Percentiles rank a stretch among this genome's conserved stretches.
phyloP scores from a whole-genome alignment of 257 asterid species.

The Perilla frutescens region DNA sequence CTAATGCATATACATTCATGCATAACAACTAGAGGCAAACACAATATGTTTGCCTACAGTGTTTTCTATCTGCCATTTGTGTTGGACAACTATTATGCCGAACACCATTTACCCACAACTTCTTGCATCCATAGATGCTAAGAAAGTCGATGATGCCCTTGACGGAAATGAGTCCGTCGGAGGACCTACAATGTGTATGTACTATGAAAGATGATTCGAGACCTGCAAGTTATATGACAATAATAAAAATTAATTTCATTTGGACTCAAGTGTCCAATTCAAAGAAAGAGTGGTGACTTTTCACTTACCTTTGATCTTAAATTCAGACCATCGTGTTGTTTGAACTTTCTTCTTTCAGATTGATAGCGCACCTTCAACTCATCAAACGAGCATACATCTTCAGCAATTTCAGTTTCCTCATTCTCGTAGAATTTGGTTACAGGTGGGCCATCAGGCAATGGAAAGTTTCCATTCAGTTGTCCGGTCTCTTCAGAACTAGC shows the following conservation, averaged over 20 bases:
- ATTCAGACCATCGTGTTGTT: slow-evolving; percentile 41
- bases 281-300: neutral
- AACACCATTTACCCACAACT: too few species aligned
- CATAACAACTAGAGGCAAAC: too few species aligned
- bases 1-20: too few species aligned
- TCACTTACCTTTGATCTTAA: slow-evolving; percentile 53
- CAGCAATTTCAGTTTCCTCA: slow-evolving; percentile 38
- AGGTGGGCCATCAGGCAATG: slow-evolving; percentile 35
- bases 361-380: slow-evolving; percentile 44
- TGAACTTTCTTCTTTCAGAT: slow-evolving; percentile 51
- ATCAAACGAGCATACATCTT: slow-evolving; percentile 41
- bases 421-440: slow-evolving; percentile 29
- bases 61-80: too few species aligned
- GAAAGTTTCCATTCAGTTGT: slow-evolving; percentile 33
- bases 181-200: neutral
- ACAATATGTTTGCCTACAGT: too few species aligned
- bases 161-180: neutral
- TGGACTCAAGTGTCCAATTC: neutral
- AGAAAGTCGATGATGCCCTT: neutral
- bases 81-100: too few species aligned
- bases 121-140: neutral
- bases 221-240: slow-evolving; percentile 34
- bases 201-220: slow-evolving; percentile 33
- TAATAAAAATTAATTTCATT: neutral
- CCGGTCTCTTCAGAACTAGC: slow-evolving; percentile 37